These are phyloP conservation scores for Margaritispora aquatica DNA, from an alignment of 495 filamentous ascomycete species.

Conservation along the genomic window DNA sequence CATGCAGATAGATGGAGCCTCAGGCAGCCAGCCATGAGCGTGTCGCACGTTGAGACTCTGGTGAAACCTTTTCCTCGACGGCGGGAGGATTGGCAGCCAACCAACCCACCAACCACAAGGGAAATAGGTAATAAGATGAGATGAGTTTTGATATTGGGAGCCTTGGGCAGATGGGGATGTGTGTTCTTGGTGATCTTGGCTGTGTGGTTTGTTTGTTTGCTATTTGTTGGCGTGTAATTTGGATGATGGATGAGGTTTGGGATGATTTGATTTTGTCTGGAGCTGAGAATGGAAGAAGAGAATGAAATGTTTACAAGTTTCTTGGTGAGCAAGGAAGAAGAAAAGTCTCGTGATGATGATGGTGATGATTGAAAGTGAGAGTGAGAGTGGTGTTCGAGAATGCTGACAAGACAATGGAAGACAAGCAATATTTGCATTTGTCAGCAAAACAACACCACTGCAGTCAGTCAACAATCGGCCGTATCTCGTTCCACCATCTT, in stretches of 20 bases:
- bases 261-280: background rate
- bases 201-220: background rate
- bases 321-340: too few relatives aligned
- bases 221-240: background rate
- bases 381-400: too few relatives aligned
- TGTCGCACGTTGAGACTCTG: conserved; percentile 2
- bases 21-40: background rate
- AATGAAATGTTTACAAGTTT: too few relatives aligned
- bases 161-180: too few relatives aligned
- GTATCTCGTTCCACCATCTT: too few relatives aligned
- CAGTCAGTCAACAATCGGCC: too few relatives aligned
- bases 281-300: background rate
- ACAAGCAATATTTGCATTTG: too few relatives aligned
- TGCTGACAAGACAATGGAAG: too few relatives aligned
- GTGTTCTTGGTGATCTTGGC: background rate
- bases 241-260: background rate
- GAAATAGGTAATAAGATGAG: background rate
- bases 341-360: too few relatives aligned
- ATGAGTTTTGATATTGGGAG: background rate
- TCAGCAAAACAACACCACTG: too few relatives aligned
- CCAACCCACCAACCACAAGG: too few relatives aligned
- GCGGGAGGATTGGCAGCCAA: background rate
- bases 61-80: conserved; percentile 8
- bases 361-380: too few relatives aligned
- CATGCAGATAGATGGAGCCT: background rate